Conservation (phyloP, 768 basidiomycete species). For the Amanita brunnescens region DNA sequence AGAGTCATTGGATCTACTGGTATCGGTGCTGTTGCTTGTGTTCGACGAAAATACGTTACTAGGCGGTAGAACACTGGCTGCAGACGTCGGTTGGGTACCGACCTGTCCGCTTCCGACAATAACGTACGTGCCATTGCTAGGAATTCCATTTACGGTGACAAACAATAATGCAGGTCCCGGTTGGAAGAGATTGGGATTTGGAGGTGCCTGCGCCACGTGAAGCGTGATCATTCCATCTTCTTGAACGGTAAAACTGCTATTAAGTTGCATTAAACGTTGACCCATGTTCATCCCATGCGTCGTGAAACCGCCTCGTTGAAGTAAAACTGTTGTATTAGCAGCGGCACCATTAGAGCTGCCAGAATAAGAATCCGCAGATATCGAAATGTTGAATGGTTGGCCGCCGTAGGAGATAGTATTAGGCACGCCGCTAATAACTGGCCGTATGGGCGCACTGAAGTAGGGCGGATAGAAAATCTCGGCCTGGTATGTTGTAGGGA, state of each 20-base stretch:
- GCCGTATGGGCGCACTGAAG: constrained; percentile 62
- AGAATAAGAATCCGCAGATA: constrained; percentile 58
- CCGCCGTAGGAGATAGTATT: constrained; percentile 78
- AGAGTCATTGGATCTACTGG: too few species aligned
- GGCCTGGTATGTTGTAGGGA: constrained; percentile 71
- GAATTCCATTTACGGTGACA: constrained; percentile 78
- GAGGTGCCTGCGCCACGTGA: constrained; percentile 76
- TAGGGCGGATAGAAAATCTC: constrained; percentile 92
- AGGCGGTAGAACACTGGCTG: constrained; percentile 37
- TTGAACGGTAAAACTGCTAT: constrained; percentile 78
- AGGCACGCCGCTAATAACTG: constrained; percentile 62
- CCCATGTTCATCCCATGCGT: constrained; percentile 88
- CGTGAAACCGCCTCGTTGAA: constrained; percentile 77
- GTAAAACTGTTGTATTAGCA: constrained; percentile 62
- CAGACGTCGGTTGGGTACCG: constrained; percentile 51
- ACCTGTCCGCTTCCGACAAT: constrained; percentile 74
- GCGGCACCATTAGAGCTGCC: constrained; percentile 64
- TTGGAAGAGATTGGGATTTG: constrained; percentile 77
- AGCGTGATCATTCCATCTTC: constrained; percentile 67
- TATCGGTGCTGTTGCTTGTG: too few species aligned
- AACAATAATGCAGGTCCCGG: constrained; percentile 84
- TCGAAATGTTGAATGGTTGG: constrained; percentile 62
- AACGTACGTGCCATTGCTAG: constrained; percentile 68
- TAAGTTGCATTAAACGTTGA: constrained; percentile 72
- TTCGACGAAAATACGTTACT: constrained; percentile 36